Evolutionary conservation across 2,329 filamentous ascomycete species (phyloP).

Genomic region (Alternaria arborescens): DNA sequence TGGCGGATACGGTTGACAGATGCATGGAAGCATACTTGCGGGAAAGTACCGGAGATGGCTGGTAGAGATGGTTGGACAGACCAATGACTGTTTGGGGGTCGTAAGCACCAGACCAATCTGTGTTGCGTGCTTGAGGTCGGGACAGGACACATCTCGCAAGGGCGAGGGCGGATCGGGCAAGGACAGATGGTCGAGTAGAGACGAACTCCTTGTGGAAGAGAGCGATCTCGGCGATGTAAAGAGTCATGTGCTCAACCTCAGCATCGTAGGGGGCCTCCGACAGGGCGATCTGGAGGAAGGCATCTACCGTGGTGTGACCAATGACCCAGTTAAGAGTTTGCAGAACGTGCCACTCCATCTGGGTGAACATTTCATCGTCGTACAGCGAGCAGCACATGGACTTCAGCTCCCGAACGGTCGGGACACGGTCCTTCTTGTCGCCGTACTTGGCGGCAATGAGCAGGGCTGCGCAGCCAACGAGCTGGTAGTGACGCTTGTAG

Average conservation of each 20-base stretch:
- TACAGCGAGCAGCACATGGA: conserved; percentile 99
- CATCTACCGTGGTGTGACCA: conserved; percentile 94
- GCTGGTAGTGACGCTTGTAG: conserved; percentile 98
- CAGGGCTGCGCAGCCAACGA: conserved; percentile 94
- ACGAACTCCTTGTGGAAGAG: conserved; percentile 98
- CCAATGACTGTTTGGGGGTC: conserved; percentile 73
- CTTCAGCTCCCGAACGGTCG: conserved; percentile 94
- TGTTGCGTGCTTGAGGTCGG: conserved; percentile 77
- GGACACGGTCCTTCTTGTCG: conserved; percentile 98
- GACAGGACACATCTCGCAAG: conserved; percentile 86
- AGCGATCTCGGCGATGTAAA: conserved; percentile 93
- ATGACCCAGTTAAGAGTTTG: conserved; percentile 97
- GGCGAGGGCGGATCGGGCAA: conserved; percentile 86
- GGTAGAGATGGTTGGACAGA: conserved; percentile 70
- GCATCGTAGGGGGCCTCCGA: conserved; percentile 77
- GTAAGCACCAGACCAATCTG: conserved; percentile 76
- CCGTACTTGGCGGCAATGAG: conserved; percentile 98
- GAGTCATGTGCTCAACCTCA: conserved; percentile 92
- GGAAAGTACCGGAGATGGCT: conserved; percentile 72
- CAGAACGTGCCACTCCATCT: conserved; percentile 99
- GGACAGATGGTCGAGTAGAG: conserved; percentile 86
- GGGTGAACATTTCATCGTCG: conserved; percentile 99
- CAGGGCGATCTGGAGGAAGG: conserved; percentile 87
- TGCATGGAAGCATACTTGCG: conserved; percentile 74
- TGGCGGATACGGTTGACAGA: conserved; percentile 70